Evolutionary conservation across 257 asterid genomes (phyloP).

Genomic region (Primulina huaijiensis): DNA sequence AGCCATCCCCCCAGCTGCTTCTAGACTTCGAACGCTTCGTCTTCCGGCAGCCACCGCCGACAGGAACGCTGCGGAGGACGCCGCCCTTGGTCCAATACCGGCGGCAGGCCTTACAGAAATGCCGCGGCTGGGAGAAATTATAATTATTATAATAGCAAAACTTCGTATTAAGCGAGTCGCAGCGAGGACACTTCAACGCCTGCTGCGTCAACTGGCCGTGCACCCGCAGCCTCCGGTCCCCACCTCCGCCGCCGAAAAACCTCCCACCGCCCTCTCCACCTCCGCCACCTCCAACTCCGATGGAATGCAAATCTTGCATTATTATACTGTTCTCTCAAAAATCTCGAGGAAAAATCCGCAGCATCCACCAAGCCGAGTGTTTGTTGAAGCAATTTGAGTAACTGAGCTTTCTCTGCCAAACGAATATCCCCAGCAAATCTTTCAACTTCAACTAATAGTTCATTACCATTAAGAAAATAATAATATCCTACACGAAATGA

Average conservation of each 20-base stretch:
- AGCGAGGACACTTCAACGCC: conserved; percentile 80
- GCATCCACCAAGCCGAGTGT: conserved; percentile 26
- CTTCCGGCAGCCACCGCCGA: conserved; percentile 95
- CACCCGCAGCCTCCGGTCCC: conserved; percentile 58
- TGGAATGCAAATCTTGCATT: conserved; percentile 66
- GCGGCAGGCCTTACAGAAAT: conserved; percentile 87
- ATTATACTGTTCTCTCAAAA: not conserved
- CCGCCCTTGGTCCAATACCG: conserved; percentile 98
- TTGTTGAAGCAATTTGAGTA: not conserved
- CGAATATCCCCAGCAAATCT: conserved; percentile 50
- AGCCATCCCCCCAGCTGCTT: conserved; percentile 16
- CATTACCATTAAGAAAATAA: conserved; percentile 22
- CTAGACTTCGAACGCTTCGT: conserved; percentile 59
- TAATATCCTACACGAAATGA: conserved; percentile 22
- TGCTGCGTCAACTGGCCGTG: conserved; percentile 42
- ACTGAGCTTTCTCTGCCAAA: conserved; percentile 34
- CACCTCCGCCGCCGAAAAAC: conserved; percentile 40
- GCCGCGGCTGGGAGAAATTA: conserved; percentile 89
- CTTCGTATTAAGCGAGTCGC: conserved; percentile 80
- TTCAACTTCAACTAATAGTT: conserved; percentile 23
- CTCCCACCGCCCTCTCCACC: conserved; percentile 33
- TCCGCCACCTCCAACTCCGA: conserved; percentile 33
- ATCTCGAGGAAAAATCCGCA: not conserved
- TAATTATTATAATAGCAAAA: conserved; percentile 88
- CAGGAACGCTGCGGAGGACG: conserved; percentile 87